These are phyloP conservation scores for Jacaranda copaia DNA, from an alignment of 257 asterid species.

Conservation along the genomic window DNA sequence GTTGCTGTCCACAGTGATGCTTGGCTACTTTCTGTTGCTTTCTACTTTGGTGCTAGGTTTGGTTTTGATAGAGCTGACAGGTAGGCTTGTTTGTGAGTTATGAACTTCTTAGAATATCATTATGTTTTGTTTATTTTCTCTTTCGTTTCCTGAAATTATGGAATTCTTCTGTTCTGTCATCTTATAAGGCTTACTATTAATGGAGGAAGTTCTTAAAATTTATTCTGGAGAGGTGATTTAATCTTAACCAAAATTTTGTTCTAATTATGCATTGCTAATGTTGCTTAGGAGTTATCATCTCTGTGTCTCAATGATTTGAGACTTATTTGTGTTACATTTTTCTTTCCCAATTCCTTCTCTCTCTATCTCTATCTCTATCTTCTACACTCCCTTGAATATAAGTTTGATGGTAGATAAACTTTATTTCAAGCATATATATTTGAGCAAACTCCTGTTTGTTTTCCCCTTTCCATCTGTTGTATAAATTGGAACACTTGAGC, in stretches of 20 bases:
- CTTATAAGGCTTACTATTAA: neutral
- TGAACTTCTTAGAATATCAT: neutral
- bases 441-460: neutral
- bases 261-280: neutral
- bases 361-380: neutral
- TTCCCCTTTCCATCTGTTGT: slow-evolving; percentile 9
- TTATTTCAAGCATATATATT: slow-evolving; percentile 23
- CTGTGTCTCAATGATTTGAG: slow-evolving; percentile 4
- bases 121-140: neutral
- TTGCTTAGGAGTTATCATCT: slow-evolving; percentile 23
- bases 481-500: neutral
- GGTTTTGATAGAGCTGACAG: slow-evolving; percentile 75
- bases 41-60: slow-evolving; percentile 79
- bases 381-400: neutral
- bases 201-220: neutral
- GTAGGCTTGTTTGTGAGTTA: slow-evolving; percentile 45
- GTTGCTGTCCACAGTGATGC: slow-evolving; percentile 89
- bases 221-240: slow-evolving; percentile 30
- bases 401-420: neutral
- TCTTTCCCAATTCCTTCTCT: neutral
- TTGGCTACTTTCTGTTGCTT: slow-evolving; percentile 80
- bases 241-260: neutral
- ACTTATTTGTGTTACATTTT: neutral
- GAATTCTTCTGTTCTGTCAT: slow-evolving; percentile 23
- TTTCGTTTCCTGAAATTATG: slow-evolving; percentile 7